Evolutionary conservation across 352 stramenopile genomes (phyloP).

Genomic region (Phytopythium cucurbitacearum): DNA sequence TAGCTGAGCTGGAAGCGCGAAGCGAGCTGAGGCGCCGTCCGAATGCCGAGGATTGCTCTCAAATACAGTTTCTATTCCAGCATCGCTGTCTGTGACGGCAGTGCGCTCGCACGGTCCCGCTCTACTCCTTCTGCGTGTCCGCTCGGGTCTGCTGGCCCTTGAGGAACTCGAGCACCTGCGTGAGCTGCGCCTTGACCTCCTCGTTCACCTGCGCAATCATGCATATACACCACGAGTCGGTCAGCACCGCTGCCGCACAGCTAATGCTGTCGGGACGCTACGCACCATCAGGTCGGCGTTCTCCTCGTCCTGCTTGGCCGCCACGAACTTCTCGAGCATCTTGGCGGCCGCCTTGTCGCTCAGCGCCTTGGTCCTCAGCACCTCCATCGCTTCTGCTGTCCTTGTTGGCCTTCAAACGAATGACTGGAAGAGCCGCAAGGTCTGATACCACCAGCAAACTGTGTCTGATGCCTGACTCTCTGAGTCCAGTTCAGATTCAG

Average conservation of each 20-base stretch:
- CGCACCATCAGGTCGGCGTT: slow-evolving; percentile 69
- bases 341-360: slow-evolving; percentile 63
- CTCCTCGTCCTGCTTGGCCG: slow-evolving; percentile 55
- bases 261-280: background rate
- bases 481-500: background rate
- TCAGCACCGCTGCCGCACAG: background rate
- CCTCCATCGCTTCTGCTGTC: slow-evolving; percentile 44
- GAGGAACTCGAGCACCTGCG: slow-evolving; percentile 70
- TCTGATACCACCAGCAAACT: too few relatives aligned
- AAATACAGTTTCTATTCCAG: slow-evolving; percentile 1
- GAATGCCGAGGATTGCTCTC: background rate
- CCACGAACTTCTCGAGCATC: slow-evolving; percentile 76
- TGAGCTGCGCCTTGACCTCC: slow-evolving; percentile 70
- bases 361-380: slow-evolving; percentile 56
- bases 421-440: background rate
- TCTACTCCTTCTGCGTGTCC: background rate
- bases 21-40: too few relatives aligned
- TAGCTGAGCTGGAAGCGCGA: too few relatives aligned
- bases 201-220: slow-evolving; percentile 51
- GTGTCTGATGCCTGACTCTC: too few relatives aligned
- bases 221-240: background rate
- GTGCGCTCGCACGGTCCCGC: too few relatives aligned
- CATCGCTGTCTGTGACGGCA: background rate
- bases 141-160: slow-evolving; percentile 28
- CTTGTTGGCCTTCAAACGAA: background rate